phyloP scores from a whole-genome alignment of 768 basidiomycete species.

The Daedaleopsis nitida region DNA sequence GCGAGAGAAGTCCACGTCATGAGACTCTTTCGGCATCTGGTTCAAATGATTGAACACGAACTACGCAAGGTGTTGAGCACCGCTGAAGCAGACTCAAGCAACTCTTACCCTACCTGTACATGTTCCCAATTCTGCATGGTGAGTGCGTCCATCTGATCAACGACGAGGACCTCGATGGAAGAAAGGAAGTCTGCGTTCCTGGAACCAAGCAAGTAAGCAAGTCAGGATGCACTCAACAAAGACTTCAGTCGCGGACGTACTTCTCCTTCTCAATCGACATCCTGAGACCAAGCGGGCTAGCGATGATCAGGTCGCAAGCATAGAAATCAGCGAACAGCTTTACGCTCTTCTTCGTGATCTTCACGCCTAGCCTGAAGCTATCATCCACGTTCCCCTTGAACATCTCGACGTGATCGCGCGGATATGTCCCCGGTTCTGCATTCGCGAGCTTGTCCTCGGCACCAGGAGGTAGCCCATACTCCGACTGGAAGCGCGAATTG shows the following conservation, averaged over 20 bases:
- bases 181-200: slow-evolving; percentile 91
- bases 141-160: slow-evolving; percentile 91
- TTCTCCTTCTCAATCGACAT: slow-evolving; percentile 94
- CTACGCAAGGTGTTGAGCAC: slow-evolving; percentile 39
- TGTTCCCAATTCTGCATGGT: slow-evolving; percentile 99
- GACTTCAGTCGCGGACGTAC: slow-evolving; percentile 44
- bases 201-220: neutral
- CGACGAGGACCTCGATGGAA: slow-evolving; percentile 87
- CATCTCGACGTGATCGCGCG: slow-evolving; percentile 86
- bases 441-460: slow-evolving; percentile 77
- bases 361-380: slow-evolving; percentile 89
- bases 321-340: slow-evolving; percentile 93
- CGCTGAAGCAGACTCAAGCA: neutral
- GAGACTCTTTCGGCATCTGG: slow-evolving; percentile 89
- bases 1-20: slow-evolving; percentile 92
- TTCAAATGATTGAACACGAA: slow-evolving; percentile 87
- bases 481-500: slow-evolving; percentile 73
- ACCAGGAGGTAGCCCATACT: slow-evolving; percentile 82
- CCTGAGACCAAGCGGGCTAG: slow-evolving; percentile 89
- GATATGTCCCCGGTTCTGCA: slow-evolving; percentile 76
- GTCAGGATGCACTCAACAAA: too few relatives aligned
- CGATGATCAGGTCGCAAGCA: slow-evolving; percentile 86
- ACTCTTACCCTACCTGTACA: slow-evolving; percentile 65
- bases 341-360: slow-evolving; percentile 88
- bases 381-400: slow-evolving; percentile 99